Evolutionary conservation across 371 early-diverging fungal genomes (phyloP).

Genomic region (Syncephalastrum monosporum): DNA sequence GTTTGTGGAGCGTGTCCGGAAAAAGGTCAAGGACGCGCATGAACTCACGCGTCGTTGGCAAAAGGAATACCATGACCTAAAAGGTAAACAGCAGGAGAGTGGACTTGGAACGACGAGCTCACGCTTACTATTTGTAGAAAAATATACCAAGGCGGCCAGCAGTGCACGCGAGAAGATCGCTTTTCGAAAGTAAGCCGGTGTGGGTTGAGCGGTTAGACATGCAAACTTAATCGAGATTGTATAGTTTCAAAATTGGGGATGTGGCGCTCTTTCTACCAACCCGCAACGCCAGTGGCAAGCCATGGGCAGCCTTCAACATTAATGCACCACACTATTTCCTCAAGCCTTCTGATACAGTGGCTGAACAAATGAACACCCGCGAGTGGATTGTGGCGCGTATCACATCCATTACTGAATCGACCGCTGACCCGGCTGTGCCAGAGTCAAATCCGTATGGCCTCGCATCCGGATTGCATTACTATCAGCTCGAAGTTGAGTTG

Average conservation of each 20-base stretch:
- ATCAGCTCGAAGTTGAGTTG: slow-evolving; percentile 56
- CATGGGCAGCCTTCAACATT: slow-evolving; percentile 84
- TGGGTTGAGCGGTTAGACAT: not conserved
- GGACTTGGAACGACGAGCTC: not conserved
- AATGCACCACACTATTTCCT: slow-evolving; percentile 76
- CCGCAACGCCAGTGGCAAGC: slow-evolving; percentile 65
- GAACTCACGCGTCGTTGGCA: slow-evolving; percentile 40
- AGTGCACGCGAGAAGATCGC: slow-evolving; percentile 59
- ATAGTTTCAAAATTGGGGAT: slow-evolving; percentile 69
- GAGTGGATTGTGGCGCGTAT: slow-evolving; percentile 77
- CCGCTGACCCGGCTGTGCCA: slow-evolving; percentile 44
- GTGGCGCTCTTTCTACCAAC: slow-evolving; percentile 77
- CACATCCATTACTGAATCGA: slow-evolving; percentile 52
- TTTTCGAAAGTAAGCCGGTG: slow-evolving; percentile 52
- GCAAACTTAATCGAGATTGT: not conserved
- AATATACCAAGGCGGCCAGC: slow-evolving; percentile 39
- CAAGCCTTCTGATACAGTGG: slow-evolving; percentile 45
- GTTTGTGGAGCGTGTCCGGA: slow-evolving; percentile 37
- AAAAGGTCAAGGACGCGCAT: slow-evolving; percentile 46
- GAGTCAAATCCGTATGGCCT: slow-evolving; percentile 67
- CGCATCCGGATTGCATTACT: slow-evolving; percentile 57
- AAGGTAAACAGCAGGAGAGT: slow-evolving; percentile 24
- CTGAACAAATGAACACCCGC: slow-evolving; percentile 42
- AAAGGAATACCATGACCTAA: slow-evolving; percentile 35
- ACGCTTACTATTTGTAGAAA: slow-evolving; percentile 32